Evolutionary conservation across 805 yeast genomes (phyloP).

Genomic region (Komagataella ulmi): DNA sequence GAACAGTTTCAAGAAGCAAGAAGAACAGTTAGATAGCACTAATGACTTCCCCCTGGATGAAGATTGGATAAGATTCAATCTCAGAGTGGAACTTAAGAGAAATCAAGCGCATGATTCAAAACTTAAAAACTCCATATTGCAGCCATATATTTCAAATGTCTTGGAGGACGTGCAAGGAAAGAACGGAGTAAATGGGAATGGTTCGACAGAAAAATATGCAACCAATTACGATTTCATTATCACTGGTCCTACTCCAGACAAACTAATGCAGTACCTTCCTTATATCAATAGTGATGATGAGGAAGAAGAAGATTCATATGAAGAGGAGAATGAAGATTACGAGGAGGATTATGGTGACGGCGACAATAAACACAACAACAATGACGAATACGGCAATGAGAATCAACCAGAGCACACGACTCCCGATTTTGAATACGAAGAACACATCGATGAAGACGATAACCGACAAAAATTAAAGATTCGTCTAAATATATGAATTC

Average conservation of each 20-base stretch:
- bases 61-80: slow-evolving; percentile 18
- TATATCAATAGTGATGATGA: slow-evolving; percentile 16
- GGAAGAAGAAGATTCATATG: not conserved
- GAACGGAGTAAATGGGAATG: not conserved
- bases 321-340: slow-evolving; percentile 1
- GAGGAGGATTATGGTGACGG: slow-evolving; percentile 3
- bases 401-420: not conserved
- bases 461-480: not conserved
- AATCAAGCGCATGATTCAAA: slow-evolving; percentile 7
- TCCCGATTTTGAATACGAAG: not conserved
- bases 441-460: not conserved
- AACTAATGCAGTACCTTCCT: slow-evolving; percentile 15
- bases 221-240: slow-evolving; percentile 16
- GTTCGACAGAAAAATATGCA: slow-evolving; percentile 1
- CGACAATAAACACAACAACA: not conserved
- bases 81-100: slow-evolving; percentile 14
- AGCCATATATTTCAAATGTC: slow-evolving; percentile 7
- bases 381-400: not conserved
- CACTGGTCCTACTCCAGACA: slow-evolving; percentile 21
- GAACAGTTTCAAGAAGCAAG: slow-evolving; percentile 1
- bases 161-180: slow-evolving; percentile 9
- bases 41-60: slow-evolving; percentile 10
- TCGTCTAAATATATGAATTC: not conserved
- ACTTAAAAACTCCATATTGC: slow-evolving; percentile 14
- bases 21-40: slow-evolving; percentile 3